Evolutionary conservation across 768 basidiomycete genomes (phyloP), one percentile per base, ranked within the genome.

Genomic region (Kockovaella imperatae): DNA sequence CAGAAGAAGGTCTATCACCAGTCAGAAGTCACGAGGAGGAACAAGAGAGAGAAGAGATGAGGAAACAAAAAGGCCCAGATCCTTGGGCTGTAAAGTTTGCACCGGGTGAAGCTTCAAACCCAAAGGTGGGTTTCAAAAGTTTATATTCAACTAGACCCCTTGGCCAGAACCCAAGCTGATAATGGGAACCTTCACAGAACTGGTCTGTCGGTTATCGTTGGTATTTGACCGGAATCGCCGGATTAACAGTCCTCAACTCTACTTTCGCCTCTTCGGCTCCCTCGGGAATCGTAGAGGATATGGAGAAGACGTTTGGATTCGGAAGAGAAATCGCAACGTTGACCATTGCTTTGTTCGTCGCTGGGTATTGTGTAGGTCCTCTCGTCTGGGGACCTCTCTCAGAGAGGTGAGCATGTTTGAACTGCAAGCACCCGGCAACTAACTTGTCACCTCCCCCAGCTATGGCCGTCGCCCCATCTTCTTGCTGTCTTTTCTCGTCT

Each of bases 221-320:
- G 69, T 57, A 47, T 24, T 36, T 70, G 28, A 70, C 69, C 11
- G 59, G 52, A 38, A 52, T 66, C 4, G 64, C 62, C 7, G 64
- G 63, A 29, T 42, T 68, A 2, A 54, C 68, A 23, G 69, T 70
- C 10, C 56, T 70, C 47, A 68, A 68, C 47, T 67, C 64, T 15
- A 70, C 69, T 1, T 70, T 70, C 49, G 62, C 69, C 0, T 68
- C 67, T 32, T 68, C 67, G 11, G 54, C 67, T 0, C 69, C 69
- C 5, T 63, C 62, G 8, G 69, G 69, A 35, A 62, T 70, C 46
- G 51, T 67, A 18, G 32, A 28, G 13, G 55, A 68, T 24, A 54
- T 70, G 47, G 41, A 39, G 21, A 47, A 21, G 10, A 51, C 67
- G 11, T 70, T 70, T 36, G 56, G 54, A 0, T 62, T 68, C 57